Base-by-base conservation (phyloP, 176 grass and related monocot species). In the Eleusine coracana region DNA sequence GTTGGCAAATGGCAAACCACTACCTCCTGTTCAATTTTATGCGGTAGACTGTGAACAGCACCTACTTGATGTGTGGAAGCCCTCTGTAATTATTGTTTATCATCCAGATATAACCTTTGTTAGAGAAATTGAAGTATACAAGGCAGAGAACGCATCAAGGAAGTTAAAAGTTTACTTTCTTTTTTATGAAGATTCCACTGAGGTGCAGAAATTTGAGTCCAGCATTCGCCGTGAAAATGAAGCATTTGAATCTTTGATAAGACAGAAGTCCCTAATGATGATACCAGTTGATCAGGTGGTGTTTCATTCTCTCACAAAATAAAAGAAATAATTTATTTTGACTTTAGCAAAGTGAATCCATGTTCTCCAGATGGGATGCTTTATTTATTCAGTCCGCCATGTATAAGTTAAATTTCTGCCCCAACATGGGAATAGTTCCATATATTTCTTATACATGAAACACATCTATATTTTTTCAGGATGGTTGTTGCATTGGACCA, bases 91-190 rank as follows among this genome's bases (percentile, higher is more conserved):
- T 62, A 95, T 98, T 84, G 90, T 91, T 68, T 98, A 95, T 76
- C 88, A 98, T 93, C 95, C 95, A 89, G 92, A 98, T 50, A 89
- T 95, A 86, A 95, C 90, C 44, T 98, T 98, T 82, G 86, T 98
- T 46, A 87, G 95, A 86, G 95, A 95, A 87, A 86, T 95, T 86
- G 95, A 98, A 85, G 89, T 98, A 29, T 98, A 95, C 82, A 93
- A 93, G 88, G 92, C 95, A 82, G 90, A 95, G 58, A 93, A 98
- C 66, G 84, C 90, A 64, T 86, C 80, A 40, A 88, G 59, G 73
- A 89, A 91, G 66, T 74, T 98, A 69, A 95, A 86, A 87, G 92
- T 95, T 73, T 98, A 95, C 82, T 95, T 98, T 52, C 88, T 98
- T 45, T 98, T 95, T 85, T 98, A 98, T 80, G 95, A 98, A 87